Conservation (phyloP, 163 green algal genomes). For the Chlamydomonas reinhardtii region DNA sequence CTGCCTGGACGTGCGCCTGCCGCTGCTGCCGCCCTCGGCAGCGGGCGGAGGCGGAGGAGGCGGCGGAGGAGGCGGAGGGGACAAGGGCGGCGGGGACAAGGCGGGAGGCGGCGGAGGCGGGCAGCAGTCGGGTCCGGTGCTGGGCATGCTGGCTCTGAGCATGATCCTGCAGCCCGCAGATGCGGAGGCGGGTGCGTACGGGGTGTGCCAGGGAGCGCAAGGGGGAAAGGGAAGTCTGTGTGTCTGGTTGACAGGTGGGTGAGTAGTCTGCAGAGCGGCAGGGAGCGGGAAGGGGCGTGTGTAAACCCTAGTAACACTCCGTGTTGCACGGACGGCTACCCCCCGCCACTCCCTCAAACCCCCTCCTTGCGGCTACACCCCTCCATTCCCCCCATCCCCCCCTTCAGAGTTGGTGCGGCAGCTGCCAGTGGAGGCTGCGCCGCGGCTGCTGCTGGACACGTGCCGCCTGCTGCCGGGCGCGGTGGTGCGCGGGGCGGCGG, state of each 20-base stretch:
- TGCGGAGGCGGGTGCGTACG: conserved; percentile 9
- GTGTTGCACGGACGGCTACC: too few species aligned
- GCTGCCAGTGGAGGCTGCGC: conserved; percentile 26
- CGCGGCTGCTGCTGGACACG: conserved; percentile 41
- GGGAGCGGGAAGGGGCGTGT: too few species aligned
- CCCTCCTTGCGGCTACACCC: too few species aligned
- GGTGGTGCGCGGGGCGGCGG: conserved; percentile 27
- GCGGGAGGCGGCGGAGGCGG: neutral
- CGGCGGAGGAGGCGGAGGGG: neutral
- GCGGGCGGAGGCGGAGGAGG: neutral
- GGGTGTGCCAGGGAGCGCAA: too few species aligned
- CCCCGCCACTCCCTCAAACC: too few species aligned
- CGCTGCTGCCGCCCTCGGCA: conserved; percentile 25
- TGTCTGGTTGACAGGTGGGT: too few species aligned
- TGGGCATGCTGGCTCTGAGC: conserved; percentile 36
- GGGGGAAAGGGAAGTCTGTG: too few species aligned
- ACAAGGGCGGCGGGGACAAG: neutral
- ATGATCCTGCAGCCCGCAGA: conserved; percentile 34
- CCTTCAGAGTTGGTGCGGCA: conserved; percentile 3
- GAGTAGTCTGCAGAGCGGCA: too few species aligned
- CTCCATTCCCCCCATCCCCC: too few species aligned
- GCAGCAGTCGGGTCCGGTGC: neutral
- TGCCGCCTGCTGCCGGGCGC: conserved; percentile 27
- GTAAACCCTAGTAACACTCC: too few species aligned
- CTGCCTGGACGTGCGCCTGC: conserved; percentile 41